phyloP scores from a whole-genome alignment of 192 early-diverging fungal species.

The Rhizophlyctis rosea region DNA sequence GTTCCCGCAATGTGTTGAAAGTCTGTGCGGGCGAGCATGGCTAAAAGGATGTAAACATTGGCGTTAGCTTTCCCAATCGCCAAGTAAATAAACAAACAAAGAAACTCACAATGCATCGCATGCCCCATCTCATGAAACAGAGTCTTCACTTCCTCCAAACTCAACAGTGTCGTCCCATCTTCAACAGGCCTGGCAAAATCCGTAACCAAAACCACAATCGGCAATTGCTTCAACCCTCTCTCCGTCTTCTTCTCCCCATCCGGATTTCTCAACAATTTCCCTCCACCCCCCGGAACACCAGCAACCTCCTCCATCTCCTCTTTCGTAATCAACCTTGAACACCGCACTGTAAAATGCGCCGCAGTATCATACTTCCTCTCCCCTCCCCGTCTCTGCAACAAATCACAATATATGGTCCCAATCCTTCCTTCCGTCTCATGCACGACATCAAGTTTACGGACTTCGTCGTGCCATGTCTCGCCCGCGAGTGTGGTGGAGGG shows the following conservation, averaged over 20 bases:
- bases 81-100: not conserved
- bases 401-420: conserved; percentile 93
- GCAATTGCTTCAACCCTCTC: conserved; percentile 44
- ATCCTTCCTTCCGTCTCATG: conserved; percentile 83
- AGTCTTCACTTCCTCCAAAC: conserved; percentile 85
- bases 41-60: conserved; percentile 17
- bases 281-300: not conserved
- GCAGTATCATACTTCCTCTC: conserved; percentile 68
- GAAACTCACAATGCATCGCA: conserved; percentile 81
- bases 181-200: conserved; percentile 29
- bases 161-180: conserved; percentile 60
- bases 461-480: conserved; percentile 89
- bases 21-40: conserved; percentile 90
- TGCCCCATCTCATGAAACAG: conserved; percentile 99
- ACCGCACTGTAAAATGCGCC: conserved; percentile 94
- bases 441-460: conserved; percentile 86
- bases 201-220: conserved; percentile 53
- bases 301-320: conserved; percentile 40
- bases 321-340: conserved; percentile 82
- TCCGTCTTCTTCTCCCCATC: conserved; percentile 27
- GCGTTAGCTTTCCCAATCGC: not conserved
- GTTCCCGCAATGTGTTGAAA: conserved; percentile 97
- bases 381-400: conserved; percentile 62
- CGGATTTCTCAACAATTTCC: conserved; percentile 8
- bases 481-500: conserved; percentile 62